Conservation (phyloP, 441 rosid species). For the Adansonia gregorii region DNA sequence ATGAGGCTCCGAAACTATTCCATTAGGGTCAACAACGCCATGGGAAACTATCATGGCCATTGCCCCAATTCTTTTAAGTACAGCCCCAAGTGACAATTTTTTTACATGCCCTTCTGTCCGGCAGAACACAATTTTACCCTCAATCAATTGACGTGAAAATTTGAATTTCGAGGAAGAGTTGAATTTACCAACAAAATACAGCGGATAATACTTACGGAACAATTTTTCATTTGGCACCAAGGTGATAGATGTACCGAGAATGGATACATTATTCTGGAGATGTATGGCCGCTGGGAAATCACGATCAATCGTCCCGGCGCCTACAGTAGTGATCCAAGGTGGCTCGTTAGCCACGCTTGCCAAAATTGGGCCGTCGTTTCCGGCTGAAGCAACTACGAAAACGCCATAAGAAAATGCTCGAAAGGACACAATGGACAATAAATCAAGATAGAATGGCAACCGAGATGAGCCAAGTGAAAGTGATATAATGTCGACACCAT, state of each 20-base stretch:
- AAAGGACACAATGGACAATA: constrained; percentile 8
- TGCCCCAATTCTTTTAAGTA: constrained; percentile 13
- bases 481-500: constrained; percentile 45
- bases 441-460: constrained; percentile 18
- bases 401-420: constrained; percentile 13
- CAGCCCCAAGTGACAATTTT: constrained; percentile 33
- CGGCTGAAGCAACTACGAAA: constrained; percentile 15
- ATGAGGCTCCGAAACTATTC: constrained; percentile 22
- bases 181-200: constrained; percentile 37
- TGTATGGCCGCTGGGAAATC: constrained; percentile 38
- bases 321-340: constrained; percentile 43
- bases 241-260: constrained; percentile 20
- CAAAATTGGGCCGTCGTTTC: constrained; percentile 20
- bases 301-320: constrained; percentile 35
- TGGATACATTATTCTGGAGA: constrained; percentile 35
- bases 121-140: constrained; percentile 13
- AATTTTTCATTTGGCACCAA: constrained; percentile 26
- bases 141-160: constrained; percentile 37
- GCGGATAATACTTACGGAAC: constrained; percentile 6
- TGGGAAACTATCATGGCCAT: constrained; percentile 26
- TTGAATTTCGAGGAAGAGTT: constrained; percentile 51
- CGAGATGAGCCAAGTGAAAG: constrained; percentile 35
- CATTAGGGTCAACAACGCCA: constrained; percentile 1
- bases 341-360: constrained; percentile 35
- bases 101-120: background rate